These are phyloP conservation scores for Kodamaea sagamina DNA, from an alignment of 805 yeast species.

Conservation along the genomic window DNA sequence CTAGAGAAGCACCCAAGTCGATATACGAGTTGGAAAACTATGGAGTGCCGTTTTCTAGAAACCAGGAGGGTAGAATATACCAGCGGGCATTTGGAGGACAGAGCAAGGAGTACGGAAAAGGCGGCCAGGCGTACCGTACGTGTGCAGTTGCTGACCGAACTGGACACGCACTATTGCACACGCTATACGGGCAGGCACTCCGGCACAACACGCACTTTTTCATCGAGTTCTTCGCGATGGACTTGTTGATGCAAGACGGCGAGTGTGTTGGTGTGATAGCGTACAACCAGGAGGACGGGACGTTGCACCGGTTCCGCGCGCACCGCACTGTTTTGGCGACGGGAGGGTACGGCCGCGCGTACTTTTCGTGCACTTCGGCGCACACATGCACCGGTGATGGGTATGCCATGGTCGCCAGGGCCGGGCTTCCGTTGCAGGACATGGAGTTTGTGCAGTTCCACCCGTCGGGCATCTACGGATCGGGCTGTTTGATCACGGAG, in stretches of 20 bases:
- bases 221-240: slow-evolving; percentile 96
- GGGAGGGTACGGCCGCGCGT: slow-evolving; percentile 98
- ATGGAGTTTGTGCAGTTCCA: slow-evolving; percentile 98
- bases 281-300: slow-evolving; percentile 98
- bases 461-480: slow-evolving; percentile 98
- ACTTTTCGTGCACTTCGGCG: slow-evolving; percentile 98
- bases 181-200: slow-evolving; percentile 93
- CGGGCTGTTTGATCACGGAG: slow-evolving; percentile 98
- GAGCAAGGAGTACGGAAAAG: slow-evolving; percentile 91
- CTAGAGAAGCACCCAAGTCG: slow-evolving; percentile 94
- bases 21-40: slow-evolving; percentile 96
- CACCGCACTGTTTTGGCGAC: slow-evolving; percentile 97
- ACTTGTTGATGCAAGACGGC: slow-evolving; percentile 91
- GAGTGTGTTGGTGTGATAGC: slow-evolving; percentile 97
- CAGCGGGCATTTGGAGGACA: slow-evolving; percentile 99
- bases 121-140: slow-evolving; percentile 99
- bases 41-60: slow-evolving; percentile 98
- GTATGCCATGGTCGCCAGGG: slow-evolving; percentile 96
- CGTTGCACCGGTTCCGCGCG: slow-evolving; percentile 95
- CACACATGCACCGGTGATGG: slow-evolving; percentile 99
- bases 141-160: slow-evolving; percentile 99
- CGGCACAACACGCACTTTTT: slow-evolving; percentile 97
- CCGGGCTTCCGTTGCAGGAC: slow-evolving; percentile 97
- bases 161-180: slow-evolving; percentile 95
- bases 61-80: slow-evolving; percentile 93